phyloP scores from a whole-genome alignment of 2,329 filamentous ascomycete genomes.

The Tolypocladium tundrense region DNA sequence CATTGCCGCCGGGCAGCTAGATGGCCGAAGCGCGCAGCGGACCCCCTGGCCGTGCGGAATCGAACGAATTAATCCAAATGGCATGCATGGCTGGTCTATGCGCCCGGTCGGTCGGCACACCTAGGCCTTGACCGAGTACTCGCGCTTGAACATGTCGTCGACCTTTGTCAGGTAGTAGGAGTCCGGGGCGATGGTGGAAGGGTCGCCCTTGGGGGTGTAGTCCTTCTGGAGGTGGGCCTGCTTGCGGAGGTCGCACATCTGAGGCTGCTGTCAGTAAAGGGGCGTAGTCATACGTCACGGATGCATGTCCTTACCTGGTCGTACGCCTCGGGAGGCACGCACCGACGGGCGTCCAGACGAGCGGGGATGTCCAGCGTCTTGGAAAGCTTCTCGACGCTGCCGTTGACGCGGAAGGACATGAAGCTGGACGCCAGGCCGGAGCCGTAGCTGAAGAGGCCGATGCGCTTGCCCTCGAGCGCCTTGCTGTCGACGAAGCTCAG shows the following conservation, averaged over 20 bases:
- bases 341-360: slow-evolving; percentile 54
- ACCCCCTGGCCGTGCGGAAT: neutral
- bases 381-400: slow-evolving; percentile 57
- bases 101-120: neutral
- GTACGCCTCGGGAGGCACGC: slow-evolving; percentile 61
- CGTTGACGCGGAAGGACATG: slow-evolving; percentile 62
- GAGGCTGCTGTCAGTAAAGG: slow-evolving; percentile 11
- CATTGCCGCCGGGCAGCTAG: neutral
- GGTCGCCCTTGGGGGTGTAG: slow-evolving; percentile 59
- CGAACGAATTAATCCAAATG: neutral
- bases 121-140: slow-evolving; percentile 67
- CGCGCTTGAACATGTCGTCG: slow-evolving; percentile 78
- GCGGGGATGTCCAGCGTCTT: slow-evolving; percentile 61
- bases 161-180: slow-evolving; percentile 74
- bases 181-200: slow-evolving; percentile 54
- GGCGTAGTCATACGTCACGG: neutral
- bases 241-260: slow-evolving; percentile 75
- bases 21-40: neutral
- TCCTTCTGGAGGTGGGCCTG: slow-evolving; percentile 75
- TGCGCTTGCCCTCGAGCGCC: slow-evolving; percentile 58
- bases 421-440: slow-evolving; percentile 65
- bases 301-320: slow-evolving; percentile 44
- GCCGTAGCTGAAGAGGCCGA: slow-evolving; percentile 71
- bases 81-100: neutral
- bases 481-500: slow-evolving; percentile 54